phyloP scores from a whole-genome alignment of 2,329 filamentous ascomycete species.

The Arthrobotrys sphaeroides region DNA sequence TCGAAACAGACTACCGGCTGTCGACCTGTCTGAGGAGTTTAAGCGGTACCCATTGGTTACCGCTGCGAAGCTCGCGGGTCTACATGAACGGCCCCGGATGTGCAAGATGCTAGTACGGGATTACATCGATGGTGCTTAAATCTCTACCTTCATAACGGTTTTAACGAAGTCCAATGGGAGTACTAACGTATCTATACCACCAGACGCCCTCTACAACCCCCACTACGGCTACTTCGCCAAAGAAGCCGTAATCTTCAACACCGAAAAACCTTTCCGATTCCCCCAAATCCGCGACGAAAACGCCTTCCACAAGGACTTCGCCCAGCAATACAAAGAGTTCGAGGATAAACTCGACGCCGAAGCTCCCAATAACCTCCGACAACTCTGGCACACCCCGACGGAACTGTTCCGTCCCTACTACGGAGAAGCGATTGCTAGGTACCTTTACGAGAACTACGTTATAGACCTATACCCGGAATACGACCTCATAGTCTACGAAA shows the following conservation, averaged over 20 bases:
- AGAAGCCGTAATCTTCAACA: constrained; percentile 93
- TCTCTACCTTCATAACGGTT: not conserved
- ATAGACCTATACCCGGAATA: constrained; percentile 93
- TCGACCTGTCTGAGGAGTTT: constrained; percentile 82
- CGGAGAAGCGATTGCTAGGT: constrained; percentile 94
- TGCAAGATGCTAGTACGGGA: constrained; percentile 98
- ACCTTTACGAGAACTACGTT: constrained; percentile 95
- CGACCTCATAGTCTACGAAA: constrained; percentile 97
- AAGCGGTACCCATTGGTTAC: constrained; percentile 84
- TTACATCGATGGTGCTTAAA: constrained; percentile 84
- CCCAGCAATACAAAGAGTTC: constrained; percentile 84
- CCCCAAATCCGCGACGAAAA: constrained; percentile 80
- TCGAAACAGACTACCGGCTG: constrained; percentile 70
- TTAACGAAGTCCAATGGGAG: not conserved
- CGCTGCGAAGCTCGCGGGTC: constrained; percentile 76
- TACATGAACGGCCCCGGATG: constrained; percentile 79
- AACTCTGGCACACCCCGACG: constrained; percentile 98
- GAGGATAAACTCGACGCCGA: constrained; percentile 84
- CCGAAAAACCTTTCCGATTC: constrained; percentile 92
- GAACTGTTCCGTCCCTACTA: constrained; percentile 97
- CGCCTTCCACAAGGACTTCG: constrained; percentile 80
- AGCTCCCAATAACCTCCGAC: constrained; percentile 76
- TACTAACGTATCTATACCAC: not conserved
- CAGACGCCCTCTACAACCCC: constrained; percentile 93
- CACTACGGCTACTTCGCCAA: constrained; percentile 96